phyloP scores from a whole-genome alignment of 1,284 basidiomycete species.

The Cutaneotrichosporon sp. region DNA sequence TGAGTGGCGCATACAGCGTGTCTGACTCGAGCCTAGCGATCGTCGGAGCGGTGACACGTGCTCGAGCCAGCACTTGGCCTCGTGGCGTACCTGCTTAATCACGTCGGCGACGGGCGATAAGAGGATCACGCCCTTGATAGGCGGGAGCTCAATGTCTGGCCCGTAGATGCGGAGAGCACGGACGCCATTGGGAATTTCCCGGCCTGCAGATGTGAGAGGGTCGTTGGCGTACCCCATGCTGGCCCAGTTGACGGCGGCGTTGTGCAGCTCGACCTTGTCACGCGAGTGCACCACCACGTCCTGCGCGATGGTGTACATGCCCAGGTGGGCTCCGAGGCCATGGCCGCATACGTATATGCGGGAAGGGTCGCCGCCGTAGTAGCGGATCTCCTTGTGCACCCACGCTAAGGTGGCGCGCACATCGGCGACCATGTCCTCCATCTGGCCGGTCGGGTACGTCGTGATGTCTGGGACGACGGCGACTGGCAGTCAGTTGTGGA shows the following conservation, averaged over 20 bases:
- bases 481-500: constrained; percentile 15
- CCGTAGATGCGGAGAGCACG: constrained; percentile 46
- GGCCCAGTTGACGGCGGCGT: constrained; percentile 22
- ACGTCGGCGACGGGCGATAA: constrained; percentile 52
- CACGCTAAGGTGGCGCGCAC: constrained; percentile 28
- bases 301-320: constrained; percentile 44
- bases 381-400: constrained; percentile 23
- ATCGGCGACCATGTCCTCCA: constrained; percentile 29
- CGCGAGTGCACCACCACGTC: constrained; percentile 34
- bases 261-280: constrained; percentile 28
- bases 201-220: background rate
- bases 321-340: constrained; percentile 49
- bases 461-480: constrained; percentile 32
- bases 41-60: constrained; percentile 50
- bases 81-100: constrained; percentile 49
- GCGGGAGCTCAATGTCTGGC: constrained; percentile 45
- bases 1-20: constrained; percentile 51
- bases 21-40: constrained; percentile 48
- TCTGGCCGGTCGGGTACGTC: constrained; percentile 28
- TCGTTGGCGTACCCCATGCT: constrained; percentile 14
- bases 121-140: constrained; percentile 49
- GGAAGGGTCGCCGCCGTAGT: constrained; percentile 44
- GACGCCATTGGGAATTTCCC: constrained; percentile 29
- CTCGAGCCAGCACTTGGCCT: constrained; percentile 49
- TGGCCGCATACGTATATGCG: constrained; percentile 50